These are phyloP conservation scores for Podospora conica DNA, from an alignment of 495 filamentous ascomycete species.

Conservation along the genomic window DNA sequence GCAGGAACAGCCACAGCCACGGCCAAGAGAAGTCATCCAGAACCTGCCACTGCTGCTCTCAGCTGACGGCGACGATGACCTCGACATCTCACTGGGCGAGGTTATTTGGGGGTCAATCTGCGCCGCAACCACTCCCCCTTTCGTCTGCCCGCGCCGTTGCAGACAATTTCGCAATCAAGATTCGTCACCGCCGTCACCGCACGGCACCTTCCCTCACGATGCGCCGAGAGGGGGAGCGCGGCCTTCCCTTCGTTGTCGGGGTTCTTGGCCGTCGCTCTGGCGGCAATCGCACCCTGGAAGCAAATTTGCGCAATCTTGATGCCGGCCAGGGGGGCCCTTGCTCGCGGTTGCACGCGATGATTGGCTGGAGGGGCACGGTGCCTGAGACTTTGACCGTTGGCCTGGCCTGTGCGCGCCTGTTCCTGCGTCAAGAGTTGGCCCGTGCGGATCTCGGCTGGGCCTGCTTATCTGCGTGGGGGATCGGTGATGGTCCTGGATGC, in stretches of 20 bases:
- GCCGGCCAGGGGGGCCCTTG: not conserved
- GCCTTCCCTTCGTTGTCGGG: not conserved
- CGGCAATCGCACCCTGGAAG: conserved; percentile 7
- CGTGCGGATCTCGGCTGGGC: conserved; percentile 3
- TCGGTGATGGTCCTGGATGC: not conserved
- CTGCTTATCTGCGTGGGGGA: not conserved
- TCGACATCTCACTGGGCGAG: conserved; percentile 1
- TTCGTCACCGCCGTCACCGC: conserved; percentile 2
- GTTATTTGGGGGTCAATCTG: conserved; percentile 6
- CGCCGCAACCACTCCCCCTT: not conserved
- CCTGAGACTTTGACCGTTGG: conserved; percentile 9
- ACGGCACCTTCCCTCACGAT: not conserved
- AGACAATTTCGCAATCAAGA: conserved; percentile 14
- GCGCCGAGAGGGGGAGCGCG: not conserved
- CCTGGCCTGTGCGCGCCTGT: conserved; percentile 10
- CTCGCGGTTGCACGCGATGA: not conserved
- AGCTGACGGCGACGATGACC: not conserved
- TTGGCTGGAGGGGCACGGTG: not conserved
- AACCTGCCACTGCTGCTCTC: not conserved
- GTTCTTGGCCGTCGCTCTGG: not conserved
- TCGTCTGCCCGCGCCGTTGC: not conserved
- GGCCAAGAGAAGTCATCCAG: conserved; percentile 5
- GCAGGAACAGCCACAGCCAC: not conserved
- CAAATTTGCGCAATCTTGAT: conserved; percentile 13
- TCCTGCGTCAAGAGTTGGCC: conserved; percentile 15